Conservation (phyloP, 106 monocot genomes). For the Alisma plantagoaquatica region DNA sequence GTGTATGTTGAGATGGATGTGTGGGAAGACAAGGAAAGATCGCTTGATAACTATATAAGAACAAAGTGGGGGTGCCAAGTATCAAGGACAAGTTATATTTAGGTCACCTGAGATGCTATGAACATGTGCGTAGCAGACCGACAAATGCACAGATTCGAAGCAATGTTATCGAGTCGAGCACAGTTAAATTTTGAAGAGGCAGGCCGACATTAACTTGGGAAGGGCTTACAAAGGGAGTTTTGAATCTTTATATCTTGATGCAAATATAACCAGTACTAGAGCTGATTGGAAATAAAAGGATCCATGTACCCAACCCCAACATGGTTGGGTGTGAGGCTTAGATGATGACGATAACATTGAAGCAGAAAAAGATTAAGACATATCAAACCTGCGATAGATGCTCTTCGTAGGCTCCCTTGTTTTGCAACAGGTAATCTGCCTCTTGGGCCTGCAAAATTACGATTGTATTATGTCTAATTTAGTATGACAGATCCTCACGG, state of each 20-base stretch:
- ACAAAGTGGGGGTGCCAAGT: too few relatives aligned
- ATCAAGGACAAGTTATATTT: too few relatives aligned
- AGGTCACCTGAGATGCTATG: too few relatives aligned
- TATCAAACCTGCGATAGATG: constrained; percentile 65
- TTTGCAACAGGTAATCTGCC: constrained; percentile 50
- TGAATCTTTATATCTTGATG: neutral
- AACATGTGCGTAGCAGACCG: too few relatives aligned
- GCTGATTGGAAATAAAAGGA: too few relatives aligned
- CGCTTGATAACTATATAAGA: too few relatives aligned
- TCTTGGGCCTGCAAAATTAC: constrained; percentile 53
- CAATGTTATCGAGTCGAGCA: too few relatives aligned
- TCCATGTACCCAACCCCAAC: neutral
- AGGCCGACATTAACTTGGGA: neutral
- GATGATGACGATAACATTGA: neutral
- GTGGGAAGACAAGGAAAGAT: too few relatives aligned
- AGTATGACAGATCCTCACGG: neutral
- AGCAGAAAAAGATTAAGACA: neutral
- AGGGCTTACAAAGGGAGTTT: neutral
- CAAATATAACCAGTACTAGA: neutral
- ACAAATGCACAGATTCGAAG: too few relatives aligned
- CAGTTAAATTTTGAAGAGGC: too few relatives aligned
- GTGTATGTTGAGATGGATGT: too few relatives aligned
- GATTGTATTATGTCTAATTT: neutral
- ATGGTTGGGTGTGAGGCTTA: neutral
- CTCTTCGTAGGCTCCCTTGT: constrained; percentile 35